Evolutionary conservation across 495 filamentous ascomycete species (phyloP).

Genomic region (Elaphomyces granulatus): DNA sequence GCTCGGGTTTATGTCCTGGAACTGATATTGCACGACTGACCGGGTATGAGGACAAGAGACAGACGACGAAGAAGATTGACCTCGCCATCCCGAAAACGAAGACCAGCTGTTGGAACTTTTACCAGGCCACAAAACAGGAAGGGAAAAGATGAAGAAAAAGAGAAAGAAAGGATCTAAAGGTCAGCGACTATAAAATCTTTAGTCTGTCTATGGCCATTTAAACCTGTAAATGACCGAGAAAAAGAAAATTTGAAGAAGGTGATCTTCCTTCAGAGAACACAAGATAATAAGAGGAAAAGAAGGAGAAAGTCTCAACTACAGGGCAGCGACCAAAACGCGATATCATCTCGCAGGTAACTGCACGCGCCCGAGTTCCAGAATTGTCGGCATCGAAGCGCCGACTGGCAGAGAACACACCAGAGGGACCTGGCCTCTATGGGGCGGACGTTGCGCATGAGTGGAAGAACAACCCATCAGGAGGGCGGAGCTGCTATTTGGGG

Average conservation of each 20-base stretch:
- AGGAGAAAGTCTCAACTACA: too few species aligned
- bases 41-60: slow-evolving; percentile 16
- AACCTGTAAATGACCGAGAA: too few species aligned
- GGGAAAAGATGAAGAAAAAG: neutral
- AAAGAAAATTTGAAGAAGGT: too few species aligned
- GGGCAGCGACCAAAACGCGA: too few species aligned
- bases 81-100: slow-evolving; percentile 12
- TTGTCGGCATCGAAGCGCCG: slow-evolving; percentile 2
- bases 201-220: too few species aligned
- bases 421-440: slow-evolving; percentile 8
- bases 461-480: too few species aligned
- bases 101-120: too few species aligned
- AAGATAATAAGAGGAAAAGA: too few species aligned
- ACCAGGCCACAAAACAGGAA: neutral
- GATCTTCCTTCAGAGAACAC: too few species aligned
- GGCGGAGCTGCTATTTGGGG: too few species aligned
- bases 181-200: too few species aligned
- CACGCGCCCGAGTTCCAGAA: slow-evolving; percentile 21
- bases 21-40: slow-evolving; percentile 13
- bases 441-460: neutral
- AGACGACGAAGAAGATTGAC: slow-evolving; percentile 4
- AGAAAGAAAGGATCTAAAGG: slow-evolving; percentile 1
- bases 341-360: too few species aligned
- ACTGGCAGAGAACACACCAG: slow-evolving; percentile 3
- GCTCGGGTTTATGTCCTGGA: slow-evolving; percentile 18